A percentile compares a stretch with the other conserved stretches of the same genome.
Evolutionary conservation across 306 rosid genomes (phyloP).

Genomic region (Luffa acutangula): DNA sequence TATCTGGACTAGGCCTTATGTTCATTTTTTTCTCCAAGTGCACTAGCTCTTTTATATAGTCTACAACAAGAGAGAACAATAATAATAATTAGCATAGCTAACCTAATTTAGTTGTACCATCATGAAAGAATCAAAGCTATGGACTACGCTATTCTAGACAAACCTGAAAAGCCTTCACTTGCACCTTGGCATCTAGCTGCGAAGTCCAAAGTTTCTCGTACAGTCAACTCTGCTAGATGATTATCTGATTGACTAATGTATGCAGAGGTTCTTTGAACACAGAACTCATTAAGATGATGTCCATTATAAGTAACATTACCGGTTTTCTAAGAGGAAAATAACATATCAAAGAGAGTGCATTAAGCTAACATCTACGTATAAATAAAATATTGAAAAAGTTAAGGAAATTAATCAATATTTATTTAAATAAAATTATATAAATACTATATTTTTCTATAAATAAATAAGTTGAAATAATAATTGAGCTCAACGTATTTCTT

Average conservation of each 20-base stretch:
- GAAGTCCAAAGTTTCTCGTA: slow-evolving; percentile 81
- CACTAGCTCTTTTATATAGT: slow-evolving; percentile 30
- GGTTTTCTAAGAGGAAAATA: slow-evolving; percentile 26
- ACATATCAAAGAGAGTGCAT: not conserved
- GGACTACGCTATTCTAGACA: not conserved
- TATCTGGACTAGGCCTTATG: slow-evolving; percentile 67
- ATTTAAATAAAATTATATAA: not conserved
- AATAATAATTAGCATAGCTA: not conserved
- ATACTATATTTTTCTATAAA: not conserved
- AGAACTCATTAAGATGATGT: slow-evolving; percentile 42
- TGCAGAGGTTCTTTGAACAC: slow-evolving; percentile 72
- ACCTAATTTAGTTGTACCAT: not conserved
- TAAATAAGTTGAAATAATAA: not conserved
- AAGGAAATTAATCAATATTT: not conserved
- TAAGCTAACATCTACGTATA: not conserved
- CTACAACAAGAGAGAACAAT: slow-evolving; percentile 19
- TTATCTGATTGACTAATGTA: slow-evolving; percentile 87
- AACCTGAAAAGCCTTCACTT: slow-evolving; percentile 62
- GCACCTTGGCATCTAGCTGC: slow-evolving; percentile 96
- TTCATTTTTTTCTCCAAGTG: slow-evolving; percentile 44
- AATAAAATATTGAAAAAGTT: not conserved
- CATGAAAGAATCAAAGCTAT: not conserved
- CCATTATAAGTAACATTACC: slow-evolving; percentile 79
- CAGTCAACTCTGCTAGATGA: slow-evolving; percentile 74
- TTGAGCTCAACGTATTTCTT: not conserved